Evolutionary conservation across 129 eudicot genomes (phyloP).

Genomic region (Sambucus nigra): DNA sequence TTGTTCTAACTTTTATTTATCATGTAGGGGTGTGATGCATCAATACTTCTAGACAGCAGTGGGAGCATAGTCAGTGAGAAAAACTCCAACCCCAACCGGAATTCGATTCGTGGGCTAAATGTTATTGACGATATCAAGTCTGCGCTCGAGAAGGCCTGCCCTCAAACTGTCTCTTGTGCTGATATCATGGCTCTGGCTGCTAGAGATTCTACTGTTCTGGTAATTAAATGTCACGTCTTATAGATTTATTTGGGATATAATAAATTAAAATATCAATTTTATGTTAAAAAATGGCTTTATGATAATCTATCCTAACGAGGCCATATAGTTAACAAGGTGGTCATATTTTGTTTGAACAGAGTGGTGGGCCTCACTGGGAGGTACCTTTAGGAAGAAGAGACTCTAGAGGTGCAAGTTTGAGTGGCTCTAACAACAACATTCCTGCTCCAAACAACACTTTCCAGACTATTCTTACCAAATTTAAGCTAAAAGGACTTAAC

Average conservation of each 20-base stretch:
- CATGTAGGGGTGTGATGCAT: constrained; percentile 84
- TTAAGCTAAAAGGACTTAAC: constrained; percentile 69
- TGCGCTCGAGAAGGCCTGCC: constrained; percentile 64
- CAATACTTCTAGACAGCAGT: constrained; percentile 67
- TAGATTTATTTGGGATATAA: neutral
- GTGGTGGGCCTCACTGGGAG: constrained; percentile 91
- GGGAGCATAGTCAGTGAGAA: constrained; percentile 62
- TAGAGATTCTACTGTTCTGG: constrained; percentile 74
- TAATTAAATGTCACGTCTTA: constrained; percentile 7
- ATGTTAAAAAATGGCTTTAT: neutral
- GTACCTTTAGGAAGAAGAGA: constrained; percentile 96
- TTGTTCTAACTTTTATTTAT: too few species aligned
- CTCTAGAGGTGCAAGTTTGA: constrained; percentile 64
- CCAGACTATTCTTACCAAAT: constrained; percentile 83
- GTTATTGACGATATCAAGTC: constrained; percentile 83
- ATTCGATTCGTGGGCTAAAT: constrained; percentile 83
- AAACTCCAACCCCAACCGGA: constrained; percentile 66
- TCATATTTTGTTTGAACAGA: constrained; percentile 23
- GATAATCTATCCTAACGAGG: neutral
- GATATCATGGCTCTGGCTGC: constrained; percentile 85
- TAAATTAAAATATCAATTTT: neutral
- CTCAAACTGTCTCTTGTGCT: constrained; percentile 82
- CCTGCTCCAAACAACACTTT: constrained; percentile 97
- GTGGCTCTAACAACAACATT: constrained; percentile 83
- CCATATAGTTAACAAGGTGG: neutral